These are phyloP conservation scores for Bacterosira constricta DNA, from an alignment of 108 stramenopile genomes.

Conservation along the genomic window DNA sequence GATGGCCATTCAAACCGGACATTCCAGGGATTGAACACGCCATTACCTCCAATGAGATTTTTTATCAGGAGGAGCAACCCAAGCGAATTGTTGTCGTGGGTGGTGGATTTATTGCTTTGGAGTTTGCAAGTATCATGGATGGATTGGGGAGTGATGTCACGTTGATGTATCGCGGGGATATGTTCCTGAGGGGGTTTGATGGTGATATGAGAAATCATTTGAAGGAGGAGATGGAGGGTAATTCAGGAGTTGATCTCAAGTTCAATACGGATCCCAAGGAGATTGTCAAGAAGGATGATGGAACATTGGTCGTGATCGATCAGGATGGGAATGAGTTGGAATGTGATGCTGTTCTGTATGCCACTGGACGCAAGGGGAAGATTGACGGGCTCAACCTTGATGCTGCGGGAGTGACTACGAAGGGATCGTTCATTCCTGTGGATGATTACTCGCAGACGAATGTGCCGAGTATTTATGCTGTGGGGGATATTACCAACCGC, in stretches of 20 bases:
- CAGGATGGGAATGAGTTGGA: slow-evolving; percentile 60
- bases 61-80: slow-evolving; percentile 84
- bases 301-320: slow-evolving; percentile 57
- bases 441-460: slow-evolving; percentile 73
- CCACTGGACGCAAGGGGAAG: slow-evolving; percentile 78
- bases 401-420: slow-evolving; percentile 52
- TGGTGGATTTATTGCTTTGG: slow-evolving; percentile 92
- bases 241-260: slow-evolving; percentile 59
- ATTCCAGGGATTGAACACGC: slow-evolving; percentile 84
- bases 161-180: slow-evolving; percentile 76
- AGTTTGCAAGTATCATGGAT: slow-evolving; percentile 89
- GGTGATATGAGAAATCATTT: slow-evolving; percentile 63
- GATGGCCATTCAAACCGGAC: slow-evolving; percentile 73
- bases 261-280: slow-evolving; percentile 71
- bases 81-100: slow-evolving; percentile 85
- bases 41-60: slow-evolving; percentile 87
- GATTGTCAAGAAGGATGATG: slow-evolving; percentile 60
- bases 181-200: slow-evolving; percentile 81
- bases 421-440: slow-evolving; percentile 49
- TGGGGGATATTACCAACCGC: slow-evolving; percentile 86
- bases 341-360: slow-evolving; percentile 71
- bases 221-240: slow-evolving; percentile 67
- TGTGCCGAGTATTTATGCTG: slow-evolving; percentile 64
- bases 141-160: slow-evolving; percentile 86
- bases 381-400: slow-evolving; percentile 71